Base-by-base conservation (phyloP, 169 alveolate genomes). In the Cystoisospora suis region DNA sequence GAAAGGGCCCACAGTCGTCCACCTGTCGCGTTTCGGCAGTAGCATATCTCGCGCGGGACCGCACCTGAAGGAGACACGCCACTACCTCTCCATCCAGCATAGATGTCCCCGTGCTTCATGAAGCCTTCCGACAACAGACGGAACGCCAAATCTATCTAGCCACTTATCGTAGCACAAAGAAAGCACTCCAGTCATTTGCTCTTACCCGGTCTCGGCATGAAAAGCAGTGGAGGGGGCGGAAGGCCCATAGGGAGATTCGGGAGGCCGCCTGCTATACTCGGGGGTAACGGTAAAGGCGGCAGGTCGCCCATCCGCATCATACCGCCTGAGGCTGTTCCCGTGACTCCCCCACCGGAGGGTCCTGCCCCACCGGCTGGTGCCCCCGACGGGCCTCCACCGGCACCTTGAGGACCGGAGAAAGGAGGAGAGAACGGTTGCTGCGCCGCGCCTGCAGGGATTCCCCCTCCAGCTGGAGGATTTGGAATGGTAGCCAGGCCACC, bases 141-240 rank as follows among this genome's bases (percentile, higher is more conserved):
- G 61, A 20, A 20, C 20, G 61, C 61, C 61, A 9, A 49, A 12
- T 49, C 20, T 20, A 9, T 12, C 20, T 9, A 20, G 61, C n/a
- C 20, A 20, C 61, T 49, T 49, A 49, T 12, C 61, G 61, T 20
- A 49, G 9, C n/a, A 49, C 61, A 20, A 20, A 9, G 61, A 49
- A 20, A 65, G n/a, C 44, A 36, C 38, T 3, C 44, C 15, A 15
- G 23, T 44, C 15, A 7, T 65, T 36, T 15, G n/a, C 45, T 20
- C 77, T 65, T 72, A 72, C 83, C 83, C 34, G 83, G 83, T 36
- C 83, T 72, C 3, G 83, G 83, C 83, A 72, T 72, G 83, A 72
- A 72, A 38, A 72, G 83, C n/a, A 72, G 83, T 0, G 83, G 83
- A 46, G 83, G 83, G 2, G 83, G 83, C 3, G 83, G 83, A 34